Conservation (phyloP, 495 filamentous ascomycete species). For the Annulohypoxylon maeteangense region DNA sequence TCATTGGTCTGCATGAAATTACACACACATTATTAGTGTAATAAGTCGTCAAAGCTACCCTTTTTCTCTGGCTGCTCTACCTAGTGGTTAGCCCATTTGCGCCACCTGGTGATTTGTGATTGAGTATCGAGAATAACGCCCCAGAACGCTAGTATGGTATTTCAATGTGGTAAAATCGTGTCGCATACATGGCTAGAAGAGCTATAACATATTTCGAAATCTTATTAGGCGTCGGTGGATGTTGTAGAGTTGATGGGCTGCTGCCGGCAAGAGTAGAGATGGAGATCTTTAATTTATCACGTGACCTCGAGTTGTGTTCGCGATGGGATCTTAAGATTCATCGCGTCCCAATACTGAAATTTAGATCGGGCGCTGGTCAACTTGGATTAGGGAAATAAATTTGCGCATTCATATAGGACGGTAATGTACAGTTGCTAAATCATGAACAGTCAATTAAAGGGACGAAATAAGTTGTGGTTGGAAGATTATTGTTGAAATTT, state of each 20-base stretch:
- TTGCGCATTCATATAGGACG: background rate
- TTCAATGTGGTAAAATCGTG: background rate
- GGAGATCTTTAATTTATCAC: conserved; percentile 20
- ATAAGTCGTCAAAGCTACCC: background rate
- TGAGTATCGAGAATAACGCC: conserved; percentile 14
- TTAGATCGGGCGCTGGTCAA: background rate
- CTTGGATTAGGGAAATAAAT: no score
- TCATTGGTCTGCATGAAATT: conserved; percentile 18
- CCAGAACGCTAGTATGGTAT: background rate
- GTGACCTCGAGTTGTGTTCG: conserved; percentile 37
- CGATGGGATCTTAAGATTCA: conserved; percentile 16
- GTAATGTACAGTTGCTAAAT: background rate
- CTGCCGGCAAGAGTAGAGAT: conserved; percentile 3
- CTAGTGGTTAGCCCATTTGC: conserved; percentile 29
- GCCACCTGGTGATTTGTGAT: conserved; percentile 31
- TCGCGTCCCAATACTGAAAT: conserved; percentile 19
- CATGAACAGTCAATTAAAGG: background rate
- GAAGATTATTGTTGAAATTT: conserved; percentile 13
- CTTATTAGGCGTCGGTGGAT: background rate
- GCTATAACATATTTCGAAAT: background rate
- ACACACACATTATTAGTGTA: conserved; percentile 16
- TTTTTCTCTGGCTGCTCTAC: background rate
- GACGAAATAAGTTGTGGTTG: background rate
- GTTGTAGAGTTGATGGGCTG: conserved; percentile 11
- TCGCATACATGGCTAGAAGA: conserved; percentile 19